Conservation (phyloP, 2,329 filamentous ascomycete species). For the Macrophomina pseudophaseolina region DNA sequence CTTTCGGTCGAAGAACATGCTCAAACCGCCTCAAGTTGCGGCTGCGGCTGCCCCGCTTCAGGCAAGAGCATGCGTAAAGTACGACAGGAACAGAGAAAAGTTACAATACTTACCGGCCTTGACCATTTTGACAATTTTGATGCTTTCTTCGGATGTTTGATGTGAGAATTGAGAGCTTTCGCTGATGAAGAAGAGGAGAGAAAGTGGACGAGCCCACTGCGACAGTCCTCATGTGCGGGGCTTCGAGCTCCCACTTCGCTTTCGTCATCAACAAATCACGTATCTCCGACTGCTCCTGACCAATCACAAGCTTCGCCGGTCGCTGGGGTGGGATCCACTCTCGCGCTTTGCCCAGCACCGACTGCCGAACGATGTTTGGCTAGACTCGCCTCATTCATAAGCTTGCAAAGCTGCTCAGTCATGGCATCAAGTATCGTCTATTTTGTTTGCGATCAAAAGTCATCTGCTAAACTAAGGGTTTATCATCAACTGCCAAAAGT, state of each 20-base stretch:
- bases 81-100: constrained; percentile 29
- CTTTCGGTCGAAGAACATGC: constrained; percentile 42
- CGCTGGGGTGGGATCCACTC: not conserved
- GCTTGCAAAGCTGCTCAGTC: constrained; percentile 10
- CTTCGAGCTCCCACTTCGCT: constrained; percentile 21
- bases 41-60: constrained; percentile 43
- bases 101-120: constrained; percentile 79
- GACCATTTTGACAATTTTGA: constrained; percentile 82
- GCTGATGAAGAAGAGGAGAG: constrained; percentile 9
- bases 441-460: constrained; percentile 20
- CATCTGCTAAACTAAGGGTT: constrained; percentile 18
- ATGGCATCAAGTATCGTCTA: constrained; percentile 20
- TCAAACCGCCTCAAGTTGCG: constrained; percentile 59
- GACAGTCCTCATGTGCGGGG: constrained; percentile 18
- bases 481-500: constrained; percentile 13
- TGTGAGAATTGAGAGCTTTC: constrained; percentile 27
- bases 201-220: not conserved
- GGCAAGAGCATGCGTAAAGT: constrained; percentile 31
- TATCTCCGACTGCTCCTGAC: constrained; percentile 13
- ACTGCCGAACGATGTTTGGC: constrained; percentile 10
- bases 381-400: constrained; percentile 15
- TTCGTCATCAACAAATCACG: constrained; percentile 20
- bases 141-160: constrained; percentile 33
- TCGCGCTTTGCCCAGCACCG: not conserved
- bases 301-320: constrained; percentile 6